Evolutionary conservation across 2,329 filamentous ascomycete genomes (phyloP), one percentile per base, ranked within the genome.

Genomic region (Cercospora nicotianae): DNA sequence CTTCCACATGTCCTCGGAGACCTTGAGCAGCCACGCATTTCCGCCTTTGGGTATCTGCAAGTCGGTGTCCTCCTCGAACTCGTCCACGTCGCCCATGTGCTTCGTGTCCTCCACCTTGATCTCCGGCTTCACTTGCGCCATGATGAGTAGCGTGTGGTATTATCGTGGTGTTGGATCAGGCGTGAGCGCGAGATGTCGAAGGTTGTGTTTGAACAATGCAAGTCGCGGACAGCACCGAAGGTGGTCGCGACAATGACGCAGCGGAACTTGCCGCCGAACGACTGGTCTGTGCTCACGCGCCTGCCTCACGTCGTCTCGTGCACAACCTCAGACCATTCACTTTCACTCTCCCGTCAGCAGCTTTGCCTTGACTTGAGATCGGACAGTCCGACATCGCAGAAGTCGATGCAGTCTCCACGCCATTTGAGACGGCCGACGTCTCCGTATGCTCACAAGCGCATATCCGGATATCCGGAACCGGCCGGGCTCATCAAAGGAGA

Each of bases 1-100:
- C 73, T 94, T 87, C 89, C 92, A 95, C 66, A 96, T 84, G 77
- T 91, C 90, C 71, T 89, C 88, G 20, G 93, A 93, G 53, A 96
- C 84, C 71, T 92, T 90, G 63, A 91, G 90, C 60, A 96, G 84
- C 83, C 92, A 96, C 72, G 69, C 72, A 70, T 28, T 45, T 57
- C 60, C 63, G 48, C 53, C 68, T 55, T 45, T 60, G 18, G 77
- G 77, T 26, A 78, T 72, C 23, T 73, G 65, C 58, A 77, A 72
- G 60, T 77, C 76, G 67, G 66, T 72, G 63, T 77, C 77, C 55
- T 77, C 76, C 60, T 78, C 77, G 62, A 75, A 78, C 48, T 74
- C 75, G 28, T 77, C 77, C 20, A 75, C 71, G 62, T 76, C 74
- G 45, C 64, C 72, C 16, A 77, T 67, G 60, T 73, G 69, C 58